Conservation (phyloP, 495 filamentous ascomycete genomes). For the Emericellopsis terricola region DNA sequence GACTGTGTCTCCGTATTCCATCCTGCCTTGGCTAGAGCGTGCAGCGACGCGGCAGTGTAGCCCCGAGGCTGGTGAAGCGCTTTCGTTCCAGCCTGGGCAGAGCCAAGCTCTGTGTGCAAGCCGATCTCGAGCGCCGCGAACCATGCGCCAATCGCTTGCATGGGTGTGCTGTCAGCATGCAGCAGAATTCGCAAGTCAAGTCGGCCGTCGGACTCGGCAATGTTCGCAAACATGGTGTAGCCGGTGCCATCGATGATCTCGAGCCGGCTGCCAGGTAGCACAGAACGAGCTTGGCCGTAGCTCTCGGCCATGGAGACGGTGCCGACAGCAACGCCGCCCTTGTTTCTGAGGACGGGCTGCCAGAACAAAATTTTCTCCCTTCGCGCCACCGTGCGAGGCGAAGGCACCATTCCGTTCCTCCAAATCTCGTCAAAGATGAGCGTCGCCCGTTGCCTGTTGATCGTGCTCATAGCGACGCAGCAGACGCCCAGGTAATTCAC, state of each 20-base stretch:
- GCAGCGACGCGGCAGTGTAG: not conserved
- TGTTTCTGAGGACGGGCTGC: not conserved
- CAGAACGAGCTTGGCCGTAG: slow-evolving; percentile 1
- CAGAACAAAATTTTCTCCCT: slow-evolving; percentile 50
- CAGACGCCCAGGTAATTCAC: slow-evolving; percentile 78
- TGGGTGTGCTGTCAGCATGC: slow-evolving; percentile 34
- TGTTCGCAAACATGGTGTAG: not conserved
- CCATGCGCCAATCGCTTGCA: slow-evolving; percentile 51
- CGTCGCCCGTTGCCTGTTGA: slow-evolving; percentile 77
- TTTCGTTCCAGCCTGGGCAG: not conserved
- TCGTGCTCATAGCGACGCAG: slow-evolving; percentile 63
- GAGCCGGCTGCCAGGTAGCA: not conserved
- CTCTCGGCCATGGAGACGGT: not conserved
- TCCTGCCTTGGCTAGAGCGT: not conserved
- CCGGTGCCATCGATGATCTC: slow-evolving; percentile 1
- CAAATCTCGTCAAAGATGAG: slow-evolving; percentile 52
- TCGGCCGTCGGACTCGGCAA: too few relatives aligned
- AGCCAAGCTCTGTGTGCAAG: not conserved
- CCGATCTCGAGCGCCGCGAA: slow-evolving; percentile 31
- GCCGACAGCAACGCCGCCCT: not conserved
- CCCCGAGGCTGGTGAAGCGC: not conserved
- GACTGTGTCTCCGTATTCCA: slow-evolving; percentile 1
- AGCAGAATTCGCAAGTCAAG: slow-evolving; percentile 25
- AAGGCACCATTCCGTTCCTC: slow-evolving; percentile 30
- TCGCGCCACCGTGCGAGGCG: slow-evolving; percentile 41